These are phyloP conservation scores for Nitzschia putrida DNA, from an alignment of 108 stramenopile species.

Conservation along the genomic window DNA sequence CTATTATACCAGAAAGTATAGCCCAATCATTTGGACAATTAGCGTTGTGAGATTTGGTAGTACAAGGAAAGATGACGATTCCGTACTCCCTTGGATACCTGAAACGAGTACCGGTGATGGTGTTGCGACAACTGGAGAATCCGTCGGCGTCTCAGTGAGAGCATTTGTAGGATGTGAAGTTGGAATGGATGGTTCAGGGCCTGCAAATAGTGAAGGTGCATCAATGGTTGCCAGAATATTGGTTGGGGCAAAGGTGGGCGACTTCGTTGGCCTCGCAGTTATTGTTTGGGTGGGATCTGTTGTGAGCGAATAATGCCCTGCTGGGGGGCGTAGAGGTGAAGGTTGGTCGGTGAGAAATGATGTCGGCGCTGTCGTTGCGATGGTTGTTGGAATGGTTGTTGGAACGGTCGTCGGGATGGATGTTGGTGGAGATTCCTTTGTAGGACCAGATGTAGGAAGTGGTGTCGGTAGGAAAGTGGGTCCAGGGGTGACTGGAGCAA, in stretches of 20 bases:
- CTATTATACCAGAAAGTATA: too few relatives aligned
- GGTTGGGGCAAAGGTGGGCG: background rate
- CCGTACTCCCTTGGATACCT: background rate
- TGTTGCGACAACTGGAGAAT: background rate
- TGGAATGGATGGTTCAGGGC: background rate
- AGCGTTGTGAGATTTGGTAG: too few relatives aligned
- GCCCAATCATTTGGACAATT: too few relatives aligned
- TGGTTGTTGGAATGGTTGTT: conserved; percentile 1
- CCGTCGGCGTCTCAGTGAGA: background rate
- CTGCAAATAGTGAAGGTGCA: background rate
- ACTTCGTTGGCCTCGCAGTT: background rate
- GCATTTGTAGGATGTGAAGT: background rate
- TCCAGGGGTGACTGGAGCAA: background rate
- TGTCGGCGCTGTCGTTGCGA: background rate
- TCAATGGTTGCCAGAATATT: background rate
- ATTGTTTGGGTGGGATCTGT: too few relatives aligned
- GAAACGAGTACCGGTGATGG: background rate
- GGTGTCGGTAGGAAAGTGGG: conserved; percentile 1
- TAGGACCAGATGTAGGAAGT: background rate
- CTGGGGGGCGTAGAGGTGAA: too few relatives aligned
- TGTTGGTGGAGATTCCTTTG: background rate
- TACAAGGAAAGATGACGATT: too few relatives aligned
- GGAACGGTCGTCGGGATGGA: background rate
- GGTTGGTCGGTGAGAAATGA: conserved; percentile 4
- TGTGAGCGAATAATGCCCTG: too few relatives aligned